Conservation (phyloP, 176 grass and related monocot species). For the Tillandsia fasciculata region DNA sequence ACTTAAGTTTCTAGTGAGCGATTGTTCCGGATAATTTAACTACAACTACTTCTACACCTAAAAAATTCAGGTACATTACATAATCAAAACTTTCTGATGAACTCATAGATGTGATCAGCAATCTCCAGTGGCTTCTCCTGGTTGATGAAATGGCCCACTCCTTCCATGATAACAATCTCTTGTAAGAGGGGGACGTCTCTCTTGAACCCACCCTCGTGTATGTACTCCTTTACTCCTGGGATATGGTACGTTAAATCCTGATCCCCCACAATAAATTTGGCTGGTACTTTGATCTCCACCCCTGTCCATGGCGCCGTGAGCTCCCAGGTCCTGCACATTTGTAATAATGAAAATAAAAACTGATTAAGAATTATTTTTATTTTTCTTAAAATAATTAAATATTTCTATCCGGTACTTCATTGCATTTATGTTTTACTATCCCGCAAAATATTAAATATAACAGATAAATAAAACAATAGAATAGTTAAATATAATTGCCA, state of each 20-base stretch:
- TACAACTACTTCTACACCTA: too few relatives aligned
- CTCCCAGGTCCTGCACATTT: slow-evolving; percentile 34
- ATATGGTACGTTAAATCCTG: slow-evolving; percentile 32
- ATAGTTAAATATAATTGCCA: background rate
- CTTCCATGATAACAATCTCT: slow-evolving; percentile 27
- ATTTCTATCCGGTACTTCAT: background rate
- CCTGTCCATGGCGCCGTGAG: slow-evolving; percentile 34
- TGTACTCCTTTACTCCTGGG: slow-evolving; percentile 38
- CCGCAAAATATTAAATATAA: background rate
- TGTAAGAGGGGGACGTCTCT: slow-evolving; percentile 34
- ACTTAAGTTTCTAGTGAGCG: too few relatives aligned
- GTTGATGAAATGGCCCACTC: slow-evolving; percentile 45
- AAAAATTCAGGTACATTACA: background rate
- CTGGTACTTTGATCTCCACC: slow-evolving; percentile 26
- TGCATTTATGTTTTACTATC: background rate
- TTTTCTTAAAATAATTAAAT: background rate
- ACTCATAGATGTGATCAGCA: slow-evolving; percentile 27
- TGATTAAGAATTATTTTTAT: too few relatives aligned
- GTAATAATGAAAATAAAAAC: background rate
- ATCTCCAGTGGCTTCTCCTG: slow-evolving; percentile 36
- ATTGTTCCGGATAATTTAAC: too few relatives aligned
- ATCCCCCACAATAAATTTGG: slow-evolving; percentile 35
- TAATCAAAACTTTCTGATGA: slow-evolving; percentile 24
- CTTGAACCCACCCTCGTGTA: slow-evolving; percentile 31
- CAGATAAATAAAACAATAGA: background rate